Evolutionary conservation across 2,329 filamentous ascomycete species (phyloP), one percentile per base, ranked within the genome.

Genomic region (Sarocladium oryzae): DNA sequence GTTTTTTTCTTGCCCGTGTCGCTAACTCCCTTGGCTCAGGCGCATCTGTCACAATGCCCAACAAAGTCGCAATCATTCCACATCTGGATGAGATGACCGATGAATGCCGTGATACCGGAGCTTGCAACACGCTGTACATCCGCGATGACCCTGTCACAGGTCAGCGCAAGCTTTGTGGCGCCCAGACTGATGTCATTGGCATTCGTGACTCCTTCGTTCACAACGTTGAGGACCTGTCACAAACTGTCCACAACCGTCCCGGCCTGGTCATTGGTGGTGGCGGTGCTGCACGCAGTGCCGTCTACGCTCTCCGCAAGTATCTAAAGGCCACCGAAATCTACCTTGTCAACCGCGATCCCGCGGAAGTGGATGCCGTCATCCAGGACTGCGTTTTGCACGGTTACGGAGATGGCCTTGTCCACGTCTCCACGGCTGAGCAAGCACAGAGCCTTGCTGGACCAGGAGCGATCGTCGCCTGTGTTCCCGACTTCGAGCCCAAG

Each of bases 141-240:
- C 73, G 78, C 20, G 66, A 71, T 43, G 70, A 73, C 15, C 40
- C 49, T 11, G 24, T 32, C 30, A 65, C 72, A 43, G 75, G 77
- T 49, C 67, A 68, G 30, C 70, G 76, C 16, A 60, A 76, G 41
- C 81, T 81, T 56, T 82, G 85, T 66, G 88, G 88, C 50, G 86
- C 87, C 38, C 92, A 93, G 70, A 92, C 88, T 3, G 88, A 93
- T 66, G 86, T 86, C 54, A 76, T 89, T 52, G 88, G 88, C 26
- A 84, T 92, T 55, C 78, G 86, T 20, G 86, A 91, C 61, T 80
- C 85, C 3, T 86, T 92, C 58, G 66, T 75, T 46, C 75, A 78
- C 56, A 85, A 83, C 58, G 64, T 76, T 10, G 43, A 67, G 5
- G 60, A 71, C 49, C 67, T 76, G 13, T 70, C 73, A 8, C 55